Evolutionary conservation across 495 filamentous ascomycete species (phyloP).

Genomic region (Thozetella sp.): DNA sequence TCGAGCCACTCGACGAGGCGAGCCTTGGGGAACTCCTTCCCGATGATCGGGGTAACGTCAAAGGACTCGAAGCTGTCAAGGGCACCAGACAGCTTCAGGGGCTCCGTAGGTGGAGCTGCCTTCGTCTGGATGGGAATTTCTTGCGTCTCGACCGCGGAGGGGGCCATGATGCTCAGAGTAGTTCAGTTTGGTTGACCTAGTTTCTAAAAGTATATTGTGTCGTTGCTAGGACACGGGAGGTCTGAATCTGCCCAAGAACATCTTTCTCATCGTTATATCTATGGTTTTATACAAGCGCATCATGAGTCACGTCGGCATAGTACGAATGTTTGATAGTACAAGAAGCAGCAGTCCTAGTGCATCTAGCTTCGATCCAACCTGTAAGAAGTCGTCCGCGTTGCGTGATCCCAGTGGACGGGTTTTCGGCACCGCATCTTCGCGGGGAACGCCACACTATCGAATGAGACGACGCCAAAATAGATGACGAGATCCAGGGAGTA

Average conservation of each 20-base stretch:
- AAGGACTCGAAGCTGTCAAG: conserved; percentile 61
- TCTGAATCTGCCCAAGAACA: too few relatives aligned
- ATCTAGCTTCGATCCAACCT: too few relatives aligned
- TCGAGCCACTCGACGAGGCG: conserved; percentile 64
- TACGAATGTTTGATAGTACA: too few relatives aligned
- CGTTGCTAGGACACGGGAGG: too few relatives aligned
- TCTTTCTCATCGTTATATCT: too few relatives aligned
- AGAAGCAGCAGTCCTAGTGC: too few relatives aligned
- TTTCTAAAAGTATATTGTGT: too few relatives aligned
- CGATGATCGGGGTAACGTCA: conserved; percentile 71
- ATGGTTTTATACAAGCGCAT: too few relatives aligned
- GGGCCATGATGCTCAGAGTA: conserved; percentile 28
- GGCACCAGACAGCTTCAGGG: conserved; percentile 52
- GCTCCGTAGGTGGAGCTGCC: conserved; percentile 16
- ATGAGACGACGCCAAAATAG: not conserved
- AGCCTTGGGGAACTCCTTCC: conserved; percentile 63
- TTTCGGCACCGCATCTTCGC: not conserved
- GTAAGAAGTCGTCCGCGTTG: not conserved
- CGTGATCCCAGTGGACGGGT: not conserved
- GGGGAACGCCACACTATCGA: not conserved
- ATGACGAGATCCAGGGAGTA: not conserved
- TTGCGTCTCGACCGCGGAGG: conserved; percentile 24
- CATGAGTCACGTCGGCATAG: too few relatives aligned
- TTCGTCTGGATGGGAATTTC: conserved; percentile 15
- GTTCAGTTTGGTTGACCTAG: too few relatives aligned